These are phyloP conservation scores for Cytospora piceae DNA, from an alignment of 2,329 filamentous ascomycete genomes.

Conservation along the genomic window DNA sequence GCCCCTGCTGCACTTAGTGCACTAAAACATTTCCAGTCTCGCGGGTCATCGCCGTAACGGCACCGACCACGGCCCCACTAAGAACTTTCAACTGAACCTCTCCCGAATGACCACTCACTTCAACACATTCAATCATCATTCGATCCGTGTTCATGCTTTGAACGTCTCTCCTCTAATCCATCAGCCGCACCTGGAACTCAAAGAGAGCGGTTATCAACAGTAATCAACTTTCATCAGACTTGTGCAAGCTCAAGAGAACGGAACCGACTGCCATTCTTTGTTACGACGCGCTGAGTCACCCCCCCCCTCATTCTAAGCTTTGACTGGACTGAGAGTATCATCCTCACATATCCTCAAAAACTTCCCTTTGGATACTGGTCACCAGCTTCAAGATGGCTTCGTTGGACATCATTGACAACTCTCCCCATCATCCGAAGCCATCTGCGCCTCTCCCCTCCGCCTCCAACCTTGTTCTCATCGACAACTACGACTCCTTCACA, in stretches of 20 bases:
- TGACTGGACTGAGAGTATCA: not conserved
- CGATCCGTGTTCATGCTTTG: not conserved
- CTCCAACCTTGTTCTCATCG: slow-evolving; percentile 90
- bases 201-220: not conserved
- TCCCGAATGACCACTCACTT: not conserved
- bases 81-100: not conserved
- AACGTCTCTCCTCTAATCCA: not conserved
- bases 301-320: not conserved
- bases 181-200: not conserved
- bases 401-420: slow-evolving; percentile 71
- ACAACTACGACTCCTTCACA: slow-evolving; percentile 99
- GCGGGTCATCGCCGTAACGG: slow-evolving; percentile 18
- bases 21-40: not conserved
- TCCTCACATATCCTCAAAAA: too few species aligned
- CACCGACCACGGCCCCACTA: slow-evolving; percentile 11
- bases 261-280: not conserved
- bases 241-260: not conserved
- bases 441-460: slow-evolving; percentile 75
- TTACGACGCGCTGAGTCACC: slow-evolving; percentile 7
- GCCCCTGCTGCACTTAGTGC: slow-evolving; percentile 1
- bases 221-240: not conserved
- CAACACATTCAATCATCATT: not conserved
- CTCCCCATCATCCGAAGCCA: slow-evolving; percentile 80
- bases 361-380: not conserved
- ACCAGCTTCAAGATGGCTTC: slow-evolving; percentile 48